Percentiles rank a stretch among this genome's conserved stretches.
These are phyloP conservation scores for Deakozyma indianensis DNA, from an alignment of 805 yeast species.

Conservation along the genomic window DNA sequence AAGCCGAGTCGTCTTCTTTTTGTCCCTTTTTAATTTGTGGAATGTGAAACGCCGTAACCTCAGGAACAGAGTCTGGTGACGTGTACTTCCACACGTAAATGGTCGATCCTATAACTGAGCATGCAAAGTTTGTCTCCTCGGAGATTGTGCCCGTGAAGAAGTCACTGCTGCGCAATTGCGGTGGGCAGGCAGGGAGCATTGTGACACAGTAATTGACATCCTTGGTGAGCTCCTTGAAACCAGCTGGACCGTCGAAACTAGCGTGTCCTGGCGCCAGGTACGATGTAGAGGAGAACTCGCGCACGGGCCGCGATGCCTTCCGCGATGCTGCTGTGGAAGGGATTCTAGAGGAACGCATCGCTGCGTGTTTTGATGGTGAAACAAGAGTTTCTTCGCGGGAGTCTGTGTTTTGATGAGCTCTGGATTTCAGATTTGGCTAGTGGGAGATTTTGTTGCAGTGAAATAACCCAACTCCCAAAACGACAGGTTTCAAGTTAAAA, in stretches of 20 bases:
- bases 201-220: constrained; percentile 44
- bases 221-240: constrained; percentile 37
- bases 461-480: too few relatives aligned
- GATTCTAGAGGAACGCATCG: not conserved
- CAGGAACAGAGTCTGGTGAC: constrained; percentile 46
- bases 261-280: constrained; percentile 2
- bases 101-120: constrained; percentile 33
- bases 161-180: constrained; percentile 17
- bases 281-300: constrained; percentile 3
- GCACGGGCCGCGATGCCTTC: not conserved
- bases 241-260: constrained; percentile 5
- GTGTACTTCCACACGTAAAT: constrained; percentile 57
- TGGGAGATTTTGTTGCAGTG: too few relatives aligned
- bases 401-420: too few relatives aligned
- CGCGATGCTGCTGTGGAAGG: constrained; percentile 3
- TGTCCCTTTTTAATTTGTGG: not conserved
- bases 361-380: not conserved
- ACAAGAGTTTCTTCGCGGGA: too few relatives aligned
- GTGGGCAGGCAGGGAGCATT: constrained; percentile 42
- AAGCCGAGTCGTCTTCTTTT: constrained; percentile 15
- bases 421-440: too few relatives aligned
- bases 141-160: constrained; percentile 4
- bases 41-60: constrained; percentile 30
- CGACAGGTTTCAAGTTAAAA: too few relatives aligned
- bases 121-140: constrained; percentile 31